Evolutionary conservation across 768 basidiomycete species (phyloP), one percentile per base, ranked within the genome.

Genomic region (Lactifluus volemus): DNA sequence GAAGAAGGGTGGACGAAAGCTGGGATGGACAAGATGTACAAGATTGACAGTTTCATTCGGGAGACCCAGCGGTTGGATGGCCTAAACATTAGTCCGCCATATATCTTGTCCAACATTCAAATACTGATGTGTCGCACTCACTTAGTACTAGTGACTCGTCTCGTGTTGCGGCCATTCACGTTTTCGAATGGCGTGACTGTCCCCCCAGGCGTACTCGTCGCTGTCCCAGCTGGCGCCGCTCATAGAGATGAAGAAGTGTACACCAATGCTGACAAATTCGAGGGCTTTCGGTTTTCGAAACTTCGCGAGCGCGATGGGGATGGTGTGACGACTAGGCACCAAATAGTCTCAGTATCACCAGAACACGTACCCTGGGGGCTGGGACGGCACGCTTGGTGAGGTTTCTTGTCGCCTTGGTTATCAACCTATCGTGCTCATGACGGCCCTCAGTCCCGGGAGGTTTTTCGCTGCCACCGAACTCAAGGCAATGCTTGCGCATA

Each of bases 121-220:
- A 4, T 36, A n/a, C 52, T 49, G 44, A 48, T n/a, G 6, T n/a
- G 12, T 4, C 7, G 12, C 19, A 14, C 19, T 38, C n/a, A 21
- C 2, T 15, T 49, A 73, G 71, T 67, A 11, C 38, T 49, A 7
- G 61, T 77, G 44, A 53, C 60, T 12, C 74, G 79, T 9, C 68
- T 71, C 60, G 72, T 71, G 1, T 45, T 74, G 32, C 69, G 73
- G 53, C 75, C 77, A 48, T 75, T 74, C 66, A 76, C 72, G 0
- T 75, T 82, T 52, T 77, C 77, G 3, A 73, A 81, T 63, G 79
- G 78, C 3, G 74, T 73, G 3, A 62, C 65, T 48, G 62, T 81
- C 17, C 79, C 78, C 4, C 67, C 69, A 47, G 77, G 76, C 3
- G 73, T 74, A 1, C 65, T 71, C 25, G 62, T 80, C 5, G 67